phyloP scores from a whole-genome alignment of 768 basidiomycete species.

The Lactarius psammicola region DNA sequence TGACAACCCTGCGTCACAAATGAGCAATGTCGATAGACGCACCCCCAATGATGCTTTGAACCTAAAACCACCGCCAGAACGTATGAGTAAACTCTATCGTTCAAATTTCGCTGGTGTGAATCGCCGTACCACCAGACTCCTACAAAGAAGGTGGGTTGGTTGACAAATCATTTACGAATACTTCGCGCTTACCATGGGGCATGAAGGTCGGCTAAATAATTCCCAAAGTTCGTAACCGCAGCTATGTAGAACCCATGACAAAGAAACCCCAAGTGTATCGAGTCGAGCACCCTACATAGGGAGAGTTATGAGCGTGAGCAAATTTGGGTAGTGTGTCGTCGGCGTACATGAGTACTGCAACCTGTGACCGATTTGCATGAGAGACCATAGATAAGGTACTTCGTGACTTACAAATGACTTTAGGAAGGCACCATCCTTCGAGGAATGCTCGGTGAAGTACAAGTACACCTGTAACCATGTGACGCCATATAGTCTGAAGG shows the following conservation, averaged over 20 bases:
- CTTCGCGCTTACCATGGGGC: constrained; percentile 16
- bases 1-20: not conserved
- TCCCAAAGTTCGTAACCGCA: constrained; percentile 17
- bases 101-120: not conserved
- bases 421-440: constrained; percentile 6
- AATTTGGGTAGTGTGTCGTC: not conserved
- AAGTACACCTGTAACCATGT: constrained; percentile 21
- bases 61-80: not conserved
- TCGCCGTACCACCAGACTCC: constrained; percentile 19
- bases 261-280: constrained; percentile 13
- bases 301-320: not conserved
- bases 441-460: constrained; percentile 19
- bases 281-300: constrained; percentile 1
- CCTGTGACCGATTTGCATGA: constrained; percentile 6
- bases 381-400: not conserved
- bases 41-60: constrained; percentile 13
- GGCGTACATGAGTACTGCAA: constrained; percentile 14
- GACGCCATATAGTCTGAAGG: constrained; percentile 16
- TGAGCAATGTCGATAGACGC: not conserved
- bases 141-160: not conserved
- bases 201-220: constrained; percentile 16
- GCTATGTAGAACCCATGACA: constrained; percentile 16
- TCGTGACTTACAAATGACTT: constrained; percentile 18
- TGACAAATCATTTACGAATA: not conserved
- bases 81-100: constrained; percentile 3